Conservation (phyloP, 1,284 basidiomycete genomes). For the Earliella scabrosa region DNA sequence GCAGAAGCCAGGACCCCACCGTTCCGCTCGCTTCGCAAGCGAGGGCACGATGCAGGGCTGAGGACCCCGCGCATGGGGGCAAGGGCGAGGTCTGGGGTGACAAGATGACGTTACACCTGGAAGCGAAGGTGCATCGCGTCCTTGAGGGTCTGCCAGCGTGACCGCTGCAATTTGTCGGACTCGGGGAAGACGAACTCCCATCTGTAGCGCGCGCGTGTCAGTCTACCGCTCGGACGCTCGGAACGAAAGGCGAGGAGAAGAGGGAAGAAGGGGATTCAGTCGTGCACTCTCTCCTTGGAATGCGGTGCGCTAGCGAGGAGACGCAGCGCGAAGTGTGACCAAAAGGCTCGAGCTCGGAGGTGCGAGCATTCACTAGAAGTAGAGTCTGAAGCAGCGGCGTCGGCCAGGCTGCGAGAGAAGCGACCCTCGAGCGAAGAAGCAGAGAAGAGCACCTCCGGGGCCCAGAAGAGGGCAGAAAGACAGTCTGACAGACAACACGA, state of each 20-base stretch:
- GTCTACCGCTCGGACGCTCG: background rate
- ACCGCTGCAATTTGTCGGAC: constrained; percentile 28
- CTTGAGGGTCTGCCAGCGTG: constrained; percentile 36
- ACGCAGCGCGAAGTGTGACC: no score
- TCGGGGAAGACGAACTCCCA: constrained; percentile 39
- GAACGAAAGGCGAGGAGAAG: background rate
- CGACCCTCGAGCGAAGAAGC: background rate
- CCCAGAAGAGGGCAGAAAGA: background rate
- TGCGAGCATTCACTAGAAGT: no score
- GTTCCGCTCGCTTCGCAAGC: background rate
- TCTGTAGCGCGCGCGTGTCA: constrained; percentile 21
- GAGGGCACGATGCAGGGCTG: background rate
- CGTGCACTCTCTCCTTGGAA: no score
- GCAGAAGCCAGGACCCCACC: background rate
- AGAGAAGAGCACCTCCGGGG: no score
- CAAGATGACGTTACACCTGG: constrained; percentile 12
- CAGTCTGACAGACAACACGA: background rate
- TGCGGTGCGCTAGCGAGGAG: no score
- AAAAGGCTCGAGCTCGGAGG: no score
- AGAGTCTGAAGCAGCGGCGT: no score
- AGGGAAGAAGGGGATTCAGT: no score
- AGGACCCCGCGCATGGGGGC: background rate
- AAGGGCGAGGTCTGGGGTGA: background rate
- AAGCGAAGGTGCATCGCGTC: constrained; percentile 34
- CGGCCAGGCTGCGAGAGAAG: no score